Evolutionary conservation across 2,329 filamentous ascomycete species (phyloP), one percentile per base, ranked within the genome.

Genomic region (Tolypocladium guangdongense): DNA sequence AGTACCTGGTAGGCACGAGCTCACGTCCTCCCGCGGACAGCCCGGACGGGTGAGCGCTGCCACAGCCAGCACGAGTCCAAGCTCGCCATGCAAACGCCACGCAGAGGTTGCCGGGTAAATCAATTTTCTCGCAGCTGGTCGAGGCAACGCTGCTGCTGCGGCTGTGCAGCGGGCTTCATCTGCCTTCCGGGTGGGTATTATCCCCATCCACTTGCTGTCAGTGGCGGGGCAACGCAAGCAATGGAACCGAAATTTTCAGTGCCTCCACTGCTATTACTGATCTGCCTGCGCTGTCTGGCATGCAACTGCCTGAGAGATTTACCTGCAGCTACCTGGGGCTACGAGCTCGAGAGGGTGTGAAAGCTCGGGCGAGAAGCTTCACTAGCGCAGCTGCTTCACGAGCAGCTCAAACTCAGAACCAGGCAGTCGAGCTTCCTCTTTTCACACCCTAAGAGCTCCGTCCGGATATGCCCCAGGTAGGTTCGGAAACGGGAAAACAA

Each of bases 121-220:
- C 53, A 52, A 46, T 52, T 53, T 49, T 55, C 41, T 56, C 49
- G 48, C 51, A 50, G 53, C 53, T 20, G 54, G 45, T 56, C 56
- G 46, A 53, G 52, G 39, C 55, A 58, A 55, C 54, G 52, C 52
- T 22, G 43, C 43, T 47, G 18, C 27, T 4, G 27, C 27, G 27
- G 27, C 27, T 27, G 27, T n/a, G n/a, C n/a, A n/a, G 27, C 11
- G 27, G 11, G 27, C 43, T 47, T 47, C 43, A 27, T 20, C 43
- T 47, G 43, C 43, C 43, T 33, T 47, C 43, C 33, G 27, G 43
- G 43, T 47, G 43, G 43, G 43, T 18, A 47, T 47, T 18, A 2
- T 16, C 43, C 12, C 24, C 43, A 14, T 33, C 27, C 43, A n/a
- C 27, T 32, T 32, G 43, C 27, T 46, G 43, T 46, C 43, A 46